Evolutionary conservation across 2,329 filamentous ascomycete species (phyloP).

Genomic region (Mycosphaerella arachidis): DNA sequence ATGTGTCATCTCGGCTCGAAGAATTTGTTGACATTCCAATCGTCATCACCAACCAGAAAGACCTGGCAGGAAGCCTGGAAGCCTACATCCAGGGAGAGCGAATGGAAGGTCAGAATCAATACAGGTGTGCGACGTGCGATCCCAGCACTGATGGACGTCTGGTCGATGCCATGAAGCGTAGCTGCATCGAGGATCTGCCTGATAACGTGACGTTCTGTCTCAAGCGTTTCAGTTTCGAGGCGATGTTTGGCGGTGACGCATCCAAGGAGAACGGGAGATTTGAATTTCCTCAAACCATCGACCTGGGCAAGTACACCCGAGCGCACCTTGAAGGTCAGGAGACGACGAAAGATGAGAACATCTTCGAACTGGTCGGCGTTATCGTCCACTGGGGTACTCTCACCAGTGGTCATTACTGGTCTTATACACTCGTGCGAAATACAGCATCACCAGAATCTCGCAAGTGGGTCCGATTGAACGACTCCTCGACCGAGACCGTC

Average conservation of each 20-base stretch:
- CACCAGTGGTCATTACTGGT: constrained; percentile 96
- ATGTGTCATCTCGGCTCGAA: constrained; percentile 86
- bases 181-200: constrained; percentile 86
- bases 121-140: constrained; percentile 89
- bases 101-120: constrained; percentile 97
- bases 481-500: constrained; percentile 74
- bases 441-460: constrained; percentile 45
- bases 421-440: constrained; percentile 75
- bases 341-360: constrained; percentile 57
- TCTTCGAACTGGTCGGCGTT: constrained; percentile 91
- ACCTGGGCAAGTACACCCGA: constrained; percentile 88
- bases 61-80: constrained; percentile 78
- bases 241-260: constrained; percentile 59
- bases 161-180: constrained; percentile 83
- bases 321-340: constrained; percentile 67
- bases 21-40: constrained; percentile 93
- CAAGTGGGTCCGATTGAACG: constrained; percentile 90
- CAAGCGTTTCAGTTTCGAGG: constrained; percentile 80
- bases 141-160: constrained; percentile 50
- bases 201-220: constrained; percentile 94
- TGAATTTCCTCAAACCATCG: constrained; percentile 74
- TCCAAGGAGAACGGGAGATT: constrained; percentile 97
- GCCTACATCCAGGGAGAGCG: constrained; percentile 96
- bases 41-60: constrained; percentile 87
- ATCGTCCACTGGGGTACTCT: constrained; percentile 90